phyloP scores from a whole-genome alignment of 768 basidiomycete species.

The Postia placenta region DNA sequence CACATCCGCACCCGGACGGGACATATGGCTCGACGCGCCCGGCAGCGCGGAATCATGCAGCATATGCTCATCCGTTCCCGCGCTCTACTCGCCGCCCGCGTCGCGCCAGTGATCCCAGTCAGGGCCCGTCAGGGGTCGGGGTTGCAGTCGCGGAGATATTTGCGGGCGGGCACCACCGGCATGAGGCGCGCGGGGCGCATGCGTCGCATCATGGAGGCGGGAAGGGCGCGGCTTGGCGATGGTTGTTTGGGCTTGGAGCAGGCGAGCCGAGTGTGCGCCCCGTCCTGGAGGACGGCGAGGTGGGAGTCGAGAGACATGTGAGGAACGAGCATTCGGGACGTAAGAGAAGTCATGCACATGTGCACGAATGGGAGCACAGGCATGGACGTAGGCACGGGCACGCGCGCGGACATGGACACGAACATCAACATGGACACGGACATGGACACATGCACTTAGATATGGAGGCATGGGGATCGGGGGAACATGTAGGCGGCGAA shows the following conservation, averaged over 20 bases:
- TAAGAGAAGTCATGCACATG: slow-evolving; percentile 14
- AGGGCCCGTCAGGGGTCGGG: not conserved
- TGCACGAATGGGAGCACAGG: slow-evolving; percentile 5
- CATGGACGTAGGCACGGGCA: not conserved
- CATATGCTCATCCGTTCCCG: not conserved
- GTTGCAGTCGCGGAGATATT: slow-evolving; percentile 14
- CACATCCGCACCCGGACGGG: not conserved
- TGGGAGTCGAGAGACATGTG: not conserved
- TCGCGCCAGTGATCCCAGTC: not conserved
- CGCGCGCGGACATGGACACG: slow-evolving; percentile 4
- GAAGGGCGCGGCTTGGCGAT: slow-evolving; percentile 12
- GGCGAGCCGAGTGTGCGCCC: not conserved
- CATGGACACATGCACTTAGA: slow-evolving; percentile 15
- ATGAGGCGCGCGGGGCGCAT: slow-evolving; percentile 20
- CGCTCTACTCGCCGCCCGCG: not conserved
- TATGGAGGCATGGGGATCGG: slow-evolving; percentile 13
- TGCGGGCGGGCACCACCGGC: slow-evolving; percentile 21
- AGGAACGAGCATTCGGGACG: too few species aligned
- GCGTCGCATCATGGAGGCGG: slow-evolving; percentile 15
- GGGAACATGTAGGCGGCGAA: slow-evolving; percentile 12
- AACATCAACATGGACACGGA: slow-evolving; percentile 13
- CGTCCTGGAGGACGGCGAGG: not conserved
- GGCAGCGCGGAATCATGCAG: not conserved
- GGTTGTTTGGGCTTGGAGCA: slow-evolving; percentile 2
- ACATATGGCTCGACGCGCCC: slow-evolving; percentile 1